These are phyloP conservation scores for Coniochaeta sp. DNA, from an alignment of 2,329 filamentous ascomycete species.

Conservation along the genomic window DNA sequence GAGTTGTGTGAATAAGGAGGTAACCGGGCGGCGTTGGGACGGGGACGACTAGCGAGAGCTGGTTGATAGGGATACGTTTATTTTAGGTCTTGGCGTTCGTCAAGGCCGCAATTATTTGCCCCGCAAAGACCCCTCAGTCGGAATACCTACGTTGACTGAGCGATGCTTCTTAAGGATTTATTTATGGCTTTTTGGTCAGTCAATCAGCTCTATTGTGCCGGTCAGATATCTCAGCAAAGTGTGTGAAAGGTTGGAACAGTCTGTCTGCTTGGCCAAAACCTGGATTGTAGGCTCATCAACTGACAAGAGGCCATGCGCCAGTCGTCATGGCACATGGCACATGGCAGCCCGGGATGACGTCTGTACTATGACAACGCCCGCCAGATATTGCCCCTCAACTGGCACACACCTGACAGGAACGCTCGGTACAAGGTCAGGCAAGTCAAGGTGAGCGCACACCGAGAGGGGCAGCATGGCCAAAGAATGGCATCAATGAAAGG, in stretches of 20 bases:
- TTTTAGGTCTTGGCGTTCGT: neutral
- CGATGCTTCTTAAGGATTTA: neutral
- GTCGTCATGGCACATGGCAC: slow-evolving; percentile 6
- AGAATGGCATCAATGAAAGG: too few species aligned
- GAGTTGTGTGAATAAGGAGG: neutral
- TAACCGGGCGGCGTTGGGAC: neutral
- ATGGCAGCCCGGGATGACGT: neutral
- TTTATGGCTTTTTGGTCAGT: neutral
- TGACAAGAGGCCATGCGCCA: neutral
- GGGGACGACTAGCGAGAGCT: neutral
- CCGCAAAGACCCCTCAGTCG: neutral
- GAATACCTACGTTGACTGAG: neutral
- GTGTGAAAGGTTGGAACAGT: too few species aligned
- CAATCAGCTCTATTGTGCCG: neutral
- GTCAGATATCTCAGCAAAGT: too few species aligned
- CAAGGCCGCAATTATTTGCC: neutral
- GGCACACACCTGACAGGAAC: neutral
- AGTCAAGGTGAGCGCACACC: neutral
- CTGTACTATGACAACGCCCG: neutral
- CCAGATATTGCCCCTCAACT: slow-evolving; percentile 5
- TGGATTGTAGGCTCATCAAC: neutral
- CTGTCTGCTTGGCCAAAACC: neutral
- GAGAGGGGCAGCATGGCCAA: neutral
- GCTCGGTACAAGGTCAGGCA: neutral
- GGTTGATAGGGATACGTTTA: neutral